Conservation (phyloP, 1,139 yeast genomes). For the Suhomyces anneliseae region DNA sequence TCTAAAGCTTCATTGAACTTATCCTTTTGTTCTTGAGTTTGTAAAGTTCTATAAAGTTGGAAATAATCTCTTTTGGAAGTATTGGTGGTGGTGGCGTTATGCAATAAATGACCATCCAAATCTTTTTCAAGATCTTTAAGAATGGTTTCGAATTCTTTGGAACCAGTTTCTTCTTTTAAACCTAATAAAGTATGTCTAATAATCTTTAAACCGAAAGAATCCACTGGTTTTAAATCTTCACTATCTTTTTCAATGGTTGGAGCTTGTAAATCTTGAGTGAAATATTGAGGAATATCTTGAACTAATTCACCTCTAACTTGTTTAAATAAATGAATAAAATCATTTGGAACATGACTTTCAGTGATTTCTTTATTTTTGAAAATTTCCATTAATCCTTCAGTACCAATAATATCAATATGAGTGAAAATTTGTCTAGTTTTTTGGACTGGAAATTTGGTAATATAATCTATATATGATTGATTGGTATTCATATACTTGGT, state of each 20-base stretch:
- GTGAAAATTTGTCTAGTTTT: slow-evolving; percentile 45
- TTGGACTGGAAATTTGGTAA: slow-evolving; percentile 20
- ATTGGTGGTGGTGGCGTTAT: slow-evolving; percentile 23
- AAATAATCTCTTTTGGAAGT: slow-evolving; percentile 55
- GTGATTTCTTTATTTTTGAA: slow-evolving; percentile 27
- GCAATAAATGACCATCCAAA: slow-evolving; percentile 19
- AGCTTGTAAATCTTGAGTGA: slow-evolving; percentile 25
- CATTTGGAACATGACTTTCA: slow-evolving; percentile 35
- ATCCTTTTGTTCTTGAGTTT: slow-evolving; percentile 50
- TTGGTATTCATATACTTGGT: slow-evolving; percentile 15
- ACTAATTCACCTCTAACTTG: slow-evolving; percentile 22
- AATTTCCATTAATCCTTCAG: slow-evolving; percentile 53
- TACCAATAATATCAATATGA: slow-evolving; percentile 69
- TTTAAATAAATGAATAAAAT: slow-evolving; percentile 30
- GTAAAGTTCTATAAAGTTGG: slow-evolving; percentile 55
- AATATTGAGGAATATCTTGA: slow-evolving; percentile 28
- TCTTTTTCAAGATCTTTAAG: slow-evolving; percentile 35
- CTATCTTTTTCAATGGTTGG: slow-evolving; percentile 52
- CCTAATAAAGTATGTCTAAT: slow-evolving; percentile 80
- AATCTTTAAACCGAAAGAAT: slow-evolving; percentile 76
- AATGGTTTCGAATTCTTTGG: slow-evolving; percentile 32
- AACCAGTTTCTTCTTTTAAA: slow-evolving; percentile 35
- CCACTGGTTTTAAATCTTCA: slow-evolving; percentile 62
- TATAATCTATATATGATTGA: slow-evolving; percentile 13
- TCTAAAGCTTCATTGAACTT: slow-evolving; percentile 68